These are phyloP conservation scores for Ambrosiella cleistominuta DNA, from an alignment of 2,329 filamentous ascomycete genomes.

Conservation along the genomic window DNA sequence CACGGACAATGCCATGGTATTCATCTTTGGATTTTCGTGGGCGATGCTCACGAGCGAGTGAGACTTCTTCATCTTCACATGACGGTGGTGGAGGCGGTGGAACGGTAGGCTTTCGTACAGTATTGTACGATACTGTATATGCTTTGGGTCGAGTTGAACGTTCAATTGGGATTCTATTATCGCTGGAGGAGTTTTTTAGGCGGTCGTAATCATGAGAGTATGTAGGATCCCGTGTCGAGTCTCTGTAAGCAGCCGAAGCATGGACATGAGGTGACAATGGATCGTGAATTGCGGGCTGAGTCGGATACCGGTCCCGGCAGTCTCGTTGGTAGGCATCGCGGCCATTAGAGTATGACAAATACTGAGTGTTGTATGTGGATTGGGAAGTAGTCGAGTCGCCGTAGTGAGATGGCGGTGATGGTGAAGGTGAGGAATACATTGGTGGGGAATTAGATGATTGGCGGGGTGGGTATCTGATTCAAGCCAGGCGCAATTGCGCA, in stretches of 20 bases:
- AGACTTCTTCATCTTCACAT: slow-evolving; percentile 10
- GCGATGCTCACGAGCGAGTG: slow-evolving; percentile 8
- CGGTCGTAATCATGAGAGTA: background rate
- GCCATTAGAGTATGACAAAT: background rate
- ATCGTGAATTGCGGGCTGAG: background rate
- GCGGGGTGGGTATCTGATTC: slow-evolving; percentile 1
- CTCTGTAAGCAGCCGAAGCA: background rate
- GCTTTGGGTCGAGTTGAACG: slow-evolving; percentile 5
- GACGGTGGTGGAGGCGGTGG: slow-evolving; percentile 11
- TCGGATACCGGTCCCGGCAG: background rate
- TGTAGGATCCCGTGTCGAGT: background rate
- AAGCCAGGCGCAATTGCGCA: background rate
- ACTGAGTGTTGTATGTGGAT: slow-evolving; percentile 1
- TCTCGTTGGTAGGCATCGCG: background rate
- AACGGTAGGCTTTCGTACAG: slow-evolving; percentile 7
- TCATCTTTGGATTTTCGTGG: slow-evolving; percentile 3
- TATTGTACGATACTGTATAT: slow-evolving; percentile 12
- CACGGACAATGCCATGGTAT: slow-evolving; percentile 8
- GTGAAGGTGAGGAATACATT: slow-evolving; percentile 10
- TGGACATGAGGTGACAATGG: background rate
- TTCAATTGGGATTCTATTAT: background rate
- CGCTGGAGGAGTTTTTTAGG: background rate
- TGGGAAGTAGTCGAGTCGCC: slow-evolving; percentile 5
- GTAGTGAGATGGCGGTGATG: slow-evolving; percentile 7
- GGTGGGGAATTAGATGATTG: slow-evolving; percentile 7